Conservation (phyloP, 2,329 filamentous ascomycete genomes). For the Cercospora sp. region DNA sequence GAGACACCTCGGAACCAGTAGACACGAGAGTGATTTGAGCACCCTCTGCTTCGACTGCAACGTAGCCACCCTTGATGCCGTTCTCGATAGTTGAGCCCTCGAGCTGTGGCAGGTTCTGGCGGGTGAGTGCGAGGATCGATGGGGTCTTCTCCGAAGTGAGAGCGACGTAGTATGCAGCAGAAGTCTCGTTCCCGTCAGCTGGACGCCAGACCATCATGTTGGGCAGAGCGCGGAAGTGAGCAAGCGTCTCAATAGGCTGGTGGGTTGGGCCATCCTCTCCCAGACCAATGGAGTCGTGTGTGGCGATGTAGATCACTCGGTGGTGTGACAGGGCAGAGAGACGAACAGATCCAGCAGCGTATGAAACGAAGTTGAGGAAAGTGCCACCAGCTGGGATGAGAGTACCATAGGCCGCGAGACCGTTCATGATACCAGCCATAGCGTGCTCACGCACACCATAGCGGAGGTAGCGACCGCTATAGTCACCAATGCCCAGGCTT, state of each 20-base stretch:
- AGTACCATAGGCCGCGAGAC: conserved; percentile 91
- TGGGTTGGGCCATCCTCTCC: conserved; percentile 98
- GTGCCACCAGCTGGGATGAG: conserved; percentile 92
- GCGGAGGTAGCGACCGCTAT: conserved; percentile 85
- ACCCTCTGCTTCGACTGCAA: conserved; percentile 77
- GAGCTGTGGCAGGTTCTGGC: conserved; percentile 97
- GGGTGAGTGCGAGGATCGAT: conserved; percentile 89
- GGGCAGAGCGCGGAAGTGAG: conserved; percentile 96
- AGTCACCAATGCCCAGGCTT: conserved; percentile 80
- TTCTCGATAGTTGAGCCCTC: conserved; percentile 89
- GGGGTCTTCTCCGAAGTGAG: conserved; percentile 88
- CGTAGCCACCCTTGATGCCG: conserved; percentile 93
- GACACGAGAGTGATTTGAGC: conserved; percentile 88
- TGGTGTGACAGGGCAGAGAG: conserved; percentile 88
- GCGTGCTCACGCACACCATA: conserved; percentile 90
- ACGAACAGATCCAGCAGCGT: conserved; percentile 91
- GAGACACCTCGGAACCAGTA: conserved; percentile 92
- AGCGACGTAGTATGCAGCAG: conserved; percentile 94
- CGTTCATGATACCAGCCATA: conserved; percentile 93
- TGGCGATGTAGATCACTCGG: conserved; percentile 92
- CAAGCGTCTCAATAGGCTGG: conserved; percentile 97
- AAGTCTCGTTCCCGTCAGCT: conserved; percentile 97
- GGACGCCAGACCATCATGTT: conserved; percentile 99
- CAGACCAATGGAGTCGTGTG: conserved; percentile 98
- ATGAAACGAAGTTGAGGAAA: conserved; percentile 99